Conservation (phyloP, 345 rosid genomes). For the Cochlearia excelsa region DNA sequence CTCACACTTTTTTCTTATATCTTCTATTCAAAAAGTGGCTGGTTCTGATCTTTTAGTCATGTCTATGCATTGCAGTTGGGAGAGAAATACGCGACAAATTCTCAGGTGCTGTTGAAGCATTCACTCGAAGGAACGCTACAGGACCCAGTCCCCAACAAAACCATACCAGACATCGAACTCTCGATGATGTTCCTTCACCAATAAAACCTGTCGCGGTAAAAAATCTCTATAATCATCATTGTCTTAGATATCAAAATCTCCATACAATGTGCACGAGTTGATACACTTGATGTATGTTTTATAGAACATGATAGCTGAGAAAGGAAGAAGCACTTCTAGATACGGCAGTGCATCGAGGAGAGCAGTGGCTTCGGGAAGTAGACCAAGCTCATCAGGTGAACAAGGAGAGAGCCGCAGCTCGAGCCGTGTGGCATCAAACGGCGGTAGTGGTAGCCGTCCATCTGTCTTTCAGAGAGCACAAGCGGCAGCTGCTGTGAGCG, state of each 20-base stretch:
- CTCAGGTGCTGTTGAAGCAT: constrained; percentile 77
- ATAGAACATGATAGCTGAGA: constrained; percentile 52
- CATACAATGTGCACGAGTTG: neutral
- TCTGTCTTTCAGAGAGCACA: constrained; percentile 62
- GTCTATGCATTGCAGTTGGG: constrained; percentile 39
- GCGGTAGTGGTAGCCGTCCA: constrained; percentile 52
- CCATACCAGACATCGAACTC: constrained; percentile 46
- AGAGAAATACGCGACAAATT: constrained; percentile 67
- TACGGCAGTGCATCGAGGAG: constrained; percentile 74
- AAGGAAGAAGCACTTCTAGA: constrained; percentile 53
- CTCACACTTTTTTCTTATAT: neutral
- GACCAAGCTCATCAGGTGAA: constrained; percentile 76
- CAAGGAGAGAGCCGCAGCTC: constrained; percentile 49
- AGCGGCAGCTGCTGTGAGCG: constrained; percentile 35
- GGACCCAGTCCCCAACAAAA: constrained; percentile 52
- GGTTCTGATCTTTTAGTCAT: neutral
- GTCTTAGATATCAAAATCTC: neutral
- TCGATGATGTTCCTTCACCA: constrained; percentile 52
- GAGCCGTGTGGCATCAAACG: constrained; percentile 53
- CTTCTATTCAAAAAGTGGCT: neutral
- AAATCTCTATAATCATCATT: neutral
- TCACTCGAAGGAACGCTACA: constrained; percentile 54
- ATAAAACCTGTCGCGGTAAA: constrained; percentile 53
- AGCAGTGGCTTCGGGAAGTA: constrained; percentile 55
- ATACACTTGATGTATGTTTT: constrained; percentile 1